Conservation (phyloP, 202 grass and related monocot species). For the Tripidium arundinaceum region DNA sequence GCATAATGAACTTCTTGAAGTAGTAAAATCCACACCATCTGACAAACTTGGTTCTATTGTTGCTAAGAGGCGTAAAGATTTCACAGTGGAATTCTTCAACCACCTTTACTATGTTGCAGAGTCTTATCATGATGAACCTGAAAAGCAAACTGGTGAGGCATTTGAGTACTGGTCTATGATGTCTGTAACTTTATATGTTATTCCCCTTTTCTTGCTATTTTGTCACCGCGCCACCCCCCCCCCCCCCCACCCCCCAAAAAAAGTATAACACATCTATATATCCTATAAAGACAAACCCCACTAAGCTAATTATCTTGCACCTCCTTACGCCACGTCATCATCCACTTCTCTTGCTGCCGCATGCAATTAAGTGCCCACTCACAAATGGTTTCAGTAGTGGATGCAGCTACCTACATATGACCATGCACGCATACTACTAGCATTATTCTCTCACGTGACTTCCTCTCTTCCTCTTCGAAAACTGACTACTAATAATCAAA, state of each 20-base stretch:
- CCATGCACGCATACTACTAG: no score
- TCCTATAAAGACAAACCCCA: no score
- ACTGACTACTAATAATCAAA: no score
- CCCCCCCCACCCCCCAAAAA: neutral
- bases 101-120: slow-evolving; percentile 74
- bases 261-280: neutral
- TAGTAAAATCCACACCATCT: slow-evolving; percentile 55
- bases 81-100: slow-evolving; percentile 77
- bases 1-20: slow-evolving; percentile 78
- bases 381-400: no score
- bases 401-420: no score
- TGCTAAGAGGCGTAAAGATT: slow-evolving; percentile 71
- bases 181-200: neutral
- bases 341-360: no score
- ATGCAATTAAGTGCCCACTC: no score
- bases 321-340: no score
- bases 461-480: no score
- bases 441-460: no score
- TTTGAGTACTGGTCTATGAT: neutral
- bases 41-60: slow-evolving; percentile 57
- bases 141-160: slow-evolving; percentile 64
- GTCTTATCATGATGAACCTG: slow-evolving; percentile 62
- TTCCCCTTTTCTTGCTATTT: neutral
- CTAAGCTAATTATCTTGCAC: no score
- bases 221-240: no score